A percentile compares a stretch with the other conserved stretches of the same genome.
These are phyloP conservation scores for Ophiostoma novo-ulmi DNA, from an alignment of 2,329 filamentous ascomycete genomes.

Conservation along the genomic window DNA sequence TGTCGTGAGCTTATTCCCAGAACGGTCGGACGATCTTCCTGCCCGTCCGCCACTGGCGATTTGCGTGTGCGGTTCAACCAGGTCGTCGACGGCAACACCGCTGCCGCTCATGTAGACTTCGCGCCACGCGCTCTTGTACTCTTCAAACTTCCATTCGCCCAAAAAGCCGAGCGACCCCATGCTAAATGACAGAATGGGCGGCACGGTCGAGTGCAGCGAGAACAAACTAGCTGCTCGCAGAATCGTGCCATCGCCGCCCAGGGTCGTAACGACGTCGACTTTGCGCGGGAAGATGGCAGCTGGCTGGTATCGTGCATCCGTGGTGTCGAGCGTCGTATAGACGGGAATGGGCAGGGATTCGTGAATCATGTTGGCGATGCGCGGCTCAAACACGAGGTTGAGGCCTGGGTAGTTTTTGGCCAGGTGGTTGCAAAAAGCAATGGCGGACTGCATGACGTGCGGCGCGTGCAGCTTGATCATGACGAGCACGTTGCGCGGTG, in stretches of 20 bases:
- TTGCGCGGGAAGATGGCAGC: constrained; percentile 61
- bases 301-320: constrained; percentile 32
- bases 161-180: constrained; percentile 96
- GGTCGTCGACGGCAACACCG: constrained; percentile 45
- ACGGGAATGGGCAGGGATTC: constrained; percentile 66
- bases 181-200: constrained; percentile 88
- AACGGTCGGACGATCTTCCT: constrained; percentile 25
- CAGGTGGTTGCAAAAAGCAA: constrained; percentile 64
- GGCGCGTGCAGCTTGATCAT: constrained; percentile 55
- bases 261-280: constrained; percentile 81
- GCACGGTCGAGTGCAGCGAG: constrained; percentile 72
- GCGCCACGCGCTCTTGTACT: constrained; percentile 86
- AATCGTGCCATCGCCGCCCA: constrained; percentile 91
- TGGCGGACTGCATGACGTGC: constrained; percentile 48
- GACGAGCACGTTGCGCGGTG: constrained; percentile 53
- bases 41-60: constrained; percentile 31
- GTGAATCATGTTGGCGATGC: constrained; percentile 68
- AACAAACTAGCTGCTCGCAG: constrained; percentile 81
- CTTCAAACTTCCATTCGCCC: constrained; percentile 91
- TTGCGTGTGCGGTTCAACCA: constrained; percentile 39
- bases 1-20: constrained; percentile 11
- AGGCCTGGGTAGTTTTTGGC: constrained; percentile 72
- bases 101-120: constrained; percentile 82
- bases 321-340: constrained; percentile 39
- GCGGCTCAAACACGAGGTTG: constrained; percentile 76